Percentiles rank a stretch among this genome's conserved stretches.
These are phyloP conservation scores for Cryptococcus amylolentus DNA, from an alignment of 1,284 basidiomycete genomes.

Conservation along the genomic window DNA sequence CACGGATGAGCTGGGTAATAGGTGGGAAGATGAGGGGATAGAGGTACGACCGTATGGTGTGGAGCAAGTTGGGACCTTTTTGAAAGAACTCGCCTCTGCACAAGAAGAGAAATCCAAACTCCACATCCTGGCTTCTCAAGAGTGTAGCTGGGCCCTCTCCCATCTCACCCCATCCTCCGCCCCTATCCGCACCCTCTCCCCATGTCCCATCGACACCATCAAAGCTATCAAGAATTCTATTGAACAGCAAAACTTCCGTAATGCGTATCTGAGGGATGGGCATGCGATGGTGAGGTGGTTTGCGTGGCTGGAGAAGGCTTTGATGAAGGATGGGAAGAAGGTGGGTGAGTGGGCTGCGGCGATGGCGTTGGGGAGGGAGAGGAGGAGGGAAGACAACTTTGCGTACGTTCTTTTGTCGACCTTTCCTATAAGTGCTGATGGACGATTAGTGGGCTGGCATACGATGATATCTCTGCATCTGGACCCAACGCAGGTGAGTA, in stretches of 20 bases:
- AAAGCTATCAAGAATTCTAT: conserved; percentile 84
- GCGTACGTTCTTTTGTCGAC: conserved; percentile 49
- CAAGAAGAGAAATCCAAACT: conserved; percentile 15
- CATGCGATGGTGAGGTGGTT: conserved; percentile 83
- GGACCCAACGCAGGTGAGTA: conserved; percentile 67
- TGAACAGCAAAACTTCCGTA: conserved; percentile 76
- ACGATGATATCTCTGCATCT: conserved; percentile 87
- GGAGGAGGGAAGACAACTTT: conserved; percentile 69
- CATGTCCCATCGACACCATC: conserved; percentile 62
- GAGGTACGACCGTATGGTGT: conserved; percentile 61
- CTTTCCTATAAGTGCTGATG: background rate
- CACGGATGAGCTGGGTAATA: conserved; percentile 23
- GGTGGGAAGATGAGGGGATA: conserved; percentile 56
- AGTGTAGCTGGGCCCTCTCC: conserved; percentile 45
- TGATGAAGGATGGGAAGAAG: conserved; percentile 65
- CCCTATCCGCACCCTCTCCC: conserved; percentile 28
- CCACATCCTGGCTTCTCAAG: conserved; percentile 31
- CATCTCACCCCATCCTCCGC: conserved; percentile 19
- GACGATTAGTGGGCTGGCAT: conserved; percentile 65
- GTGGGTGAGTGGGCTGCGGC: conserved; percentile 91
- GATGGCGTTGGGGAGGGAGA: conserved; percentile 73
- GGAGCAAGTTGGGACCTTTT: conserved; percentile 72
- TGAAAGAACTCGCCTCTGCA: conserved; percentile 42
- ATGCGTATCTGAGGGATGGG: conserved; percentile 86
- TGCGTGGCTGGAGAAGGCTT: conserved; percentile 83